These are phyloP conservation scores for Geotrichum restrictum DNA, from an alignment of 1,139 yeast genomes.

Conservation along the genomic window DNA sequence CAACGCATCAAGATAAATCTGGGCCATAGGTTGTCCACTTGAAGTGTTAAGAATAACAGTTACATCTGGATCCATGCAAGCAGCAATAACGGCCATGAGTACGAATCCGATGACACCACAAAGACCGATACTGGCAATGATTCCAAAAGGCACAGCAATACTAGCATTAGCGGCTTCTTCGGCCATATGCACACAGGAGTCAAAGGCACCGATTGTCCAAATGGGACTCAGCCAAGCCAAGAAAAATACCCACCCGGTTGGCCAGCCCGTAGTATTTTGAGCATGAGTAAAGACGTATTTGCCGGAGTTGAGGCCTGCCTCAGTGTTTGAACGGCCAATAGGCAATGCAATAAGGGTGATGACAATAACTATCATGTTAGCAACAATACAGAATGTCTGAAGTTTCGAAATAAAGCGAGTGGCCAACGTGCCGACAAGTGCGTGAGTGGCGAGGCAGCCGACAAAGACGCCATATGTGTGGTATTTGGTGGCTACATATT, in stretches of 20 bases:
- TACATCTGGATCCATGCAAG: conserved; percentile 55
- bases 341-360: conserved; percentile 68
- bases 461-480: conserved; percentile 55
- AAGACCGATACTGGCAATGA: conserved; percentile 50
- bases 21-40: conserved; percentile 47
- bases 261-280: conserved; percentile 56
- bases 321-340: conserved; percentile 15
- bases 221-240: conserved; percentile 60
- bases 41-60: conserved; percentile 38
- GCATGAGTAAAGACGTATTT: conserved; percentile 54
- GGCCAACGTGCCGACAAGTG: conserved; percentile 47
- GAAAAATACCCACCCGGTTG: conserved; percentile 61
- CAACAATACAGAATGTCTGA: conserved; percentile 56
- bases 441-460: conserved; percentile 49
- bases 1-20: conserved; percentile 58
- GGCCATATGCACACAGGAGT: conserved; percentile 63
- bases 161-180: conserved; percentile 69
- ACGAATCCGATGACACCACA: conserved; percentile 63
- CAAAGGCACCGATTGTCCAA: conserved; percentile 50
- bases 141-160: conserved; percentile 65
- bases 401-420: conserved; percentile 53
- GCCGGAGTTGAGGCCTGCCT: conserved; percentile 35
- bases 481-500: conserved; percentile 46
- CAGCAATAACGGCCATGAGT: conserved; percentile 51
- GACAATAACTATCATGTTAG: conserved; percentile 53